Conservation (phyloP, 805 yeast species). For the Saccharomycopsis guyanensis region DNA sequence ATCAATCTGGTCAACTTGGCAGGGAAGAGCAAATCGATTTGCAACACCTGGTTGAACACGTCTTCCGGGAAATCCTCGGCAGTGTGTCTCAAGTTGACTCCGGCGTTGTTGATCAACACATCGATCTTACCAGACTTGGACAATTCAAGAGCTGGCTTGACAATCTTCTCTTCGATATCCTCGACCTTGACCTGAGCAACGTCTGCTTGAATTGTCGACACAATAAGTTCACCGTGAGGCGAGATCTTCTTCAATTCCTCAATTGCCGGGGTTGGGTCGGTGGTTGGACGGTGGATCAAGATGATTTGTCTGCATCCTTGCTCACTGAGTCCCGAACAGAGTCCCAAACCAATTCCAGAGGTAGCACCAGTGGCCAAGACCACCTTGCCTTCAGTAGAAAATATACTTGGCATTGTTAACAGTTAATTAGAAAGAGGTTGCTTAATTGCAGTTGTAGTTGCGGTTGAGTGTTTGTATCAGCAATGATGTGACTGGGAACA, state of each 20-base stretch:
- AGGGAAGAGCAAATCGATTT: conserved; percentile 35
- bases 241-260: conserved; percentile 23
- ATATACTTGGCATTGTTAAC: conserved; percentile 21
- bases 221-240: conserved; percentile 26
- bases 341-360: conserved; percentile 49
- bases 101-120: conserved; percentile 38
- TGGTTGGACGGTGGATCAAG: conserved; percentile 33
- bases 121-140: conserved; percentile 31
- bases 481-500: no score
- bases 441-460: no score
- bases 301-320: conserved; percentile 37
- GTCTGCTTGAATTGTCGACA: conserved; percentile 26
- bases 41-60: conserved; percentile 33
- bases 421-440: not conserved
- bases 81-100: conserved; percentile 30
- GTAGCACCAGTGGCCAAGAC: conserved; percentile 49
- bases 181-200: conserved; percentile 26
- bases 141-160: conserved; percentile 26
- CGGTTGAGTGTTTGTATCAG: no score
- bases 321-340: conserved; percentile 44
- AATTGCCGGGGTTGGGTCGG: conserved; percentile 27
- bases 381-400: conserved; percentile 35
- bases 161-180: conserved; percentile 27
- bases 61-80: conserved; percentile 32
- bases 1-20: conserved; percentile 31